A percentile compares a stretch with the other conserved stretches of the same genome.
Conservation (phyloP, 371 early-diverging fungal species). For the Mucor irregularis region DNA sequence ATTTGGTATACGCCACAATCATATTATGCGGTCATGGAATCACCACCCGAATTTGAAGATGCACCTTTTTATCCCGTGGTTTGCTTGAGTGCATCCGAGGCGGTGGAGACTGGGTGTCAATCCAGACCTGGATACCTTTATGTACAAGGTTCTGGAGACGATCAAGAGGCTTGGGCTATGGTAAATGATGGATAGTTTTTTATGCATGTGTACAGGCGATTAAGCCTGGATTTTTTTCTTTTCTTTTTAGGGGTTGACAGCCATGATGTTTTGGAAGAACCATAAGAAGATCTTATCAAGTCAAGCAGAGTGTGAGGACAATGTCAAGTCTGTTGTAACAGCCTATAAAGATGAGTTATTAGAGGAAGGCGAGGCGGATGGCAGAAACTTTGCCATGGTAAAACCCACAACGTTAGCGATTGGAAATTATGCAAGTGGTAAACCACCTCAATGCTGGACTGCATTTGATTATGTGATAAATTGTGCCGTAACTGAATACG, state of each 20-base stretch:
- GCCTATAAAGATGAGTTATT: constrained; percentile 7
- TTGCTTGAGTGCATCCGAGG: constrained; percentile 74
- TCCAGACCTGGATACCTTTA: constrained; percentile 65
- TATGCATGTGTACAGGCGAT: too few relatives aligned
- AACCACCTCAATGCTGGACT: constrained; percentile 57
- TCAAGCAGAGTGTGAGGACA: constrained; percentile 48
- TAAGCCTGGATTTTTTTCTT: background rate
- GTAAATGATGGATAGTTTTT: too few relatives aligned
- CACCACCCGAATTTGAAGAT: constrained; percentile 51
- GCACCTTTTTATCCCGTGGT: constrained; percentile 66
- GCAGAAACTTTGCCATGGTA: constrained; percentile 48
- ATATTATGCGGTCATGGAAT: constrained; percentile 40
- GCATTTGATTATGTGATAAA: constrained; percentile 67
- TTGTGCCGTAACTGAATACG: constrained; percentile 53
- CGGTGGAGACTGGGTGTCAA: constrained; percentile 56
- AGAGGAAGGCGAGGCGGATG: constrained; percentile 3
- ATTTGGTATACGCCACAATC: constrained; percentile 77
- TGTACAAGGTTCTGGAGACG: constrained; percentile 90
- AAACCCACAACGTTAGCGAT: constrained; percentile 61
- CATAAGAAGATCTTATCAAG: constrained; percentile 45
- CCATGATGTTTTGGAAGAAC: constrained; percentile 74
- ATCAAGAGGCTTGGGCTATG: constrained; percentile 83
- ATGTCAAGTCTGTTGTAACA: constrained; percentile 43
- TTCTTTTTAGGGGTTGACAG: constrained; percentile 56
- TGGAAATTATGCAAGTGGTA: constrained; percentile 52